phyloP scores from a whole-genome alignment of 2,329 filamentous ascomycete species.

The Clarireedia paspali region DNA sequence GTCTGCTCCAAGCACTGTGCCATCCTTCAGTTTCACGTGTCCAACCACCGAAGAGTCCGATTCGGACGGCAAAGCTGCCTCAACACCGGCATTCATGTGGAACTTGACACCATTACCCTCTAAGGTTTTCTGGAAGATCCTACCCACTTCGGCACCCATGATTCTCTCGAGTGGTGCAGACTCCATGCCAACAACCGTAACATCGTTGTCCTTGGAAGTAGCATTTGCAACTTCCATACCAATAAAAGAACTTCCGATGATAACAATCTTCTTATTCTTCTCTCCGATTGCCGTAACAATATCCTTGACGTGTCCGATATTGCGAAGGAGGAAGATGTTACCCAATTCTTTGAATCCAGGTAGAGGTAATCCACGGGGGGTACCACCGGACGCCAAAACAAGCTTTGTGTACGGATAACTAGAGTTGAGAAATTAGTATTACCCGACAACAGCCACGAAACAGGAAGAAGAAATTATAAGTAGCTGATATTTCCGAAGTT shows the following conservation, averaged over 20 bases:
- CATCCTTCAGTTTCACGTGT: slow-evolving; percentile 75
- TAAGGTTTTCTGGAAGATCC: slow-evolving; percentile 68
- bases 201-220: slow-evolving; percentile 68
- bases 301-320: slow-evolving; percentile 65
- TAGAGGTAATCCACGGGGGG: slow-evolving; percentile 66
- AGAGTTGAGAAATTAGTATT: background rate
- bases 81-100: slow-evolving; percentile 70
- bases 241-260: slow-evolving; percentile 92
- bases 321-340: slow-evolving; percentile 82
- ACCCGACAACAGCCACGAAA: background rate
- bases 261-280: slow-evolving; percentile 82
- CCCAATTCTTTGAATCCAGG: slow-evolving; percentile 77
- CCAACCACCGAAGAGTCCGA: slow-evolving; percentile 67
- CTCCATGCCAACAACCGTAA: slow-evolving; percentile 86
- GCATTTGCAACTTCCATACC: slow-evolving; percentile 96
- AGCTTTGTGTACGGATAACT: slow-evolving; percentile 72
- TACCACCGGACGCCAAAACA: slow-evolving; percentile 81
- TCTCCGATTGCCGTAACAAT: slow-evolving; percentile 76
- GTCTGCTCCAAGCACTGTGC: slow-evolving; percentile 76
- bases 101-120: slow-evolving; percentile 89
- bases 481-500: background rate
- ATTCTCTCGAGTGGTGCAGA: slow-evolving; percentile 76
- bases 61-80: slow-evolving; percentile 68
- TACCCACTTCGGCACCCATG: slow-evolving; percentile 74
- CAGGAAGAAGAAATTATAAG: background rate